Evolutionary conservation across 371 early-diverging fungal species (phyloP).

Genomic region (Phascolomyces articulosus): DNA sequence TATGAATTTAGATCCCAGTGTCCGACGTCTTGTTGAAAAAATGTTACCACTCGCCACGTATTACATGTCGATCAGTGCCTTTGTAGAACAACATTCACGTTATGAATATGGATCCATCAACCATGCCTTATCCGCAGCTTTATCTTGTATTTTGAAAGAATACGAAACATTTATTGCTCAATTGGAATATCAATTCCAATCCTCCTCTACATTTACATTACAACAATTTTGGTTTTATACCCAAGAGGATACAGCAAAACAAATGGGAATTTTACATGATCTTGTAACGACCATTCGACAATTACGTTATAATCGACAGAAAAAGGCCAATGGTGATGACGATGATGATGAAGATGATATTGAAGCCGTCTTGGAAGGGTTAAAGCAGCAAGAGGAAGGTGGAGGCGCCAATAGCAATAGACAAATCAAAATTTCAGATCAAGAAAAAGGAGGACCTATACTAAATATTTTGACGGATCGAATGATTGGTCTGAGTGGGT

Average conservation of each 20-base stretch:
- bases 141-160: constrained; percentile 76
- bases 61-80: constrained; percentile 73
- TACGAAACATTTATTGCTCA: constrained; percentile 88
- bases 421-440: too few relatives aligned
- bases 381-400: constrained; percentile 31
- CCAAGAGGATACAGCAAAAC: constrained; percentile 68
- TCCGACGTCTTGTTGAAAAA: constrained; percentile 74
- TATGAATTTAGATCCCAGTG: constrained; percentile 67
- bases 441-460: constrained; percentile 19
- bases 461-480: constrained; percentile 66
- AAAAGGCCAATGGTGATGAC: background rate
- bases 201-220: constrained; percentile 76
- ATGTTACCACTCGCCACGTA: constrained; percentile 78
- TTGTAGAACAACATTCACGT: constrained; percentile 70
- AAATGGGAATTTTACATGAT: constrained; percentile 70
- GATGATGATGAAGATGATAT: constrained; percentile 21
- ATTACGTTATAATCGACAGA: constrained; percentile 16
- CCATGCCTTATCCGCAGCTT: constrained; percentile 89
- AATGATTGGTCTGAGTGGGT: constrained; percentile 69
- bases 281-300: constrained; percentile 57
- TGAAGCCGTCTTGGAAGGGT: constrained; percentile 55
- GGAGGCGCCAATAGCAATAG: constrained; percentile 68
- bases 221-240: constrained; percentile 91
- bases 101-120: constrained; percentile 87
- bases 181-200: constrained; percentile 83